Percentiles rank a stretch among this genome's conserved stretches.
phyloP scores from a whole-genome alignment of 257 asterid species.

The Solanum phureja region DNA sequence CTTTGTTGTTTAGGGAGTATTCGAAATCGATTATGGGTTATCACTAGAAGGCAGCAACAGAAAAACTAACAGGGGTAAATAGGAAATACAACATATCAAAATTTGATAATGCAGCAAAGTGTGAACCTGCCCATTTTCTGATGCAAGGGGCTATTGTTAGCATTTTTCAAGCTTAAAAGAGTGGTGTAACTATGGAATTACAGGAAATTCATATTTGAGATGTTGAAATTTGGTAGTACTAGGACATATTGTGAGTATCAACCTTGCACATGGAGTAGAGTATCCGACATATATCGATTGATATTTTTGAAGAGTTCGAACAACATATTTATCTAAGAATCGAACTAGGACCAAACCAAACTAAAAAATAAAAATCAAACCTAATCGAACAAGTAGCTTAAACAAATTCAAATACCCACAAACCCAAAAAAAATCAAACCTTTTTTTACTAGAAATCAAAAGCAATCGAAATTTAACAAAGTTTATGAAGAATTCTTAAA shows the following conservation, averaged over 20 bases:
- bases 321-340: background rate
- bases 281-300: background rate
- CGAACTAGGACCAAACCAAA: background rate
- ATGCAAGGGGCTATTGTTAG: background rate
- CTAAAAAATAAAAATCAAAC: background rate
- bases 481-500: background rate
- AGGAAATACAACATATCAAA: slow-evolving; percentile 66
- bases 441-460: too few relatives aligned
- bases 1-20: background rate
- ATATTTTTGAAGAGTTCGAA: too few relatives aligned
- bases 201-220: background rate
- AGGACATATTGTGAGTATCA: background rate
- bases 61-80: slow-evolving; percentile 33
- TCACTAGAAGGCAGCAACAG: background rate
- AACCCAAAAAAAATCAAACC: too few relatives aligned
- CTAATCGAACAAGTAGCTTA: background rate
- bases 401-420: background rate
- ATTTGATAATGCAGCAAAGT: slow-evolving; percentile 59
- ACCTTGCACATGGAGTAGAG: background rate
- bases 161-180: background rate
- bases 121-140: slow-evolving; percentile 56
- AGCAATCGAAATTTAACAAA: background rate
- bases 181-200: background rate
- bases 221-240: background rate
- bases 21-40: background rate